Percentiles rank a stretch among this genome's conserved stretches.
Conservation (phyloP, 1,139 yeast species). For the Debaryomyces subglobosus region DNA sequence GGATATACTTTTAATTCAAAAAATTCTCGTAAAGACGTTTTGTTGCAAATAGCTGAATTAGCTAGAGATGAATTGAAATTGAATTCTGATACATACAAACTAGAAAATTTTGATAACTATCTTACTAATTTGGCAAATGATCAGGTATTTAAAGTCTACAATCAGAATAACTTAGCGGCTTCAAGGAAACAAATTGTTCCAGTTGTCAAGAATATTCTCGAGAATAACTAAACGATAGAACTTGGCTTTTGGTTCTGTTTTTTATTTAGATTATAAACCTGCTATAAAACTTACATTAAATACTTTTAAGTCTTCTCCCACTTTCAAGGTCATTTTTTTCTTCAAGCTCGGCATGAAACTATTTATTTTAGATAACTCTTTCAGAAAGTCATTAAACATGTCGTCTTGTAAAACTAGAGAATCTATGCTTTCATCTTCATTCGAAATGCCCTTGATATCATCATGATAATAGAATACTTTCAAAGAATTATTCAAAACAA, state of each 20-base stretch:
- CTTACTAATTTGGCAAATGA: constrained; percentile 15
- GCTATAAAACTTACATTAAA: constrained; percentile 27
- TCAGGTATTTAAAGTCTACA: constrained; percentile 34
- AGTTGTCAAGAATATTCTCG: constrained; percentile 38
- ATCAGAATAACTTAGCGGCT: constrained; percentile 61
- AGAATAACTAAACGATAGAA: constrained; percentile 11
- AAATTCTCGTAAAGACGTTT: constrained; percentile 12
- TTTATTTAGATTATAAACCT: constrained; percentile 6
- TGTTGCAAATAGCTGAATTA: constrained; percentile 29
- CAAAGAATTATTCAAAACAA: constrained; percentile 29
- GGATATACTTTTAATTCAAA: constrained; percentile 36
- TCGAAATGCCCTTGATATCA: constrained; percentile 15
- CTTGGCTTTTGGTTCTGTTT: background rate
- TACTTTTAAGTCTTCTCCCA: constrained; percentile 22
- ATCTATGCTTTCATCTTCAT: constrained; percentile 39
- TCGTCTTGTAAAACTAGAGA: constrained; percentile 29
- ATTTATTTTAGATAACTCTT: constrained; percentile 29
- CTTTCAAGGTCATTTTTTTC: constrained; percentile 20
- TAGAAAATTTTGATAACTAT: constrained; percentile 13
- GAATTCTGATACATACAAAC: constrained; percentile 21
- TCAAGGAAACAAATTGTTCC: constrained; percentile 92
- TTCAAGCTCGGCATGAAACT: constrained; percentile 33
- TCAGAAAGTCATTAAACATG: constrained; percentile 28
- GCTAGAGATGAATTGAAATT: constrained; percentile 36
- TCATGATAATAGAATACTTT: constrained; percentile 44